Conservation (phyloP, 192 early-diverging fungal species). For the Gigaspora rosea region DNA sequence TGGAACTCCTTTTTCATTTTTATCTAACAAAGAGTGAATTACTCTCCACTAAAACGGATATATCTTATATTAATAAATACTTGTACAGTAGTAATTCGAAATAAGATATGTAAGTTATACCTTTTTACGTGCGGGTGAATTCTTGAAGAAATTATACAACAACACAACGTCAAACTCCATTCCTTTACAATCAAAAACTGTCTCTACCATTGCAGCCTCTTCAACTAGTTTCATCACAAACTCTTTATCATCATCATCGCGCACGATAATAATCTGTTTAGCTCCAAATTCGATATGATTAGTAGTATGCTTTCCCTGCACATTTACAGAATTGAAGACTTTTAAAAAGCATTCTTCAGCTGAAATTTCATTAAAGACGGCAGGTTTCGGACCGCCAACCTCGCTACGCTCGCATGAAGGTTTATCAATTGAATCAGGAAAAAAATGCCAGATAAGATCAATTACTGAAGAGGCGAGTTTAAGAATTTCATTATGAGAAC, state of each 20-base stretch:
- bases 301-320: neutral
- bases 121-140: neutral
- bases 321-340: neutral
- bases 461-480: neutral
- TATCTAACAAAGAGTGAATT: neutral
- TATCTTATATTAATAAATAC: neutral
- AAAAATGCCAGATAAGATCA: slow-evolving; percentile 5
- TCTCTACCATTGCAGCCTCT: no score
- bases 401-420: neutral
- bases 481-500: no score
- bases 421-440: slow-evolving; percentile 25
- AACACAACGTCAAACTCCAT: slow-evolving; percentile 25
- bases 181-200: neutral
- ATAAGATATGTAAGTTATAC: no score
- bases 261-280: no score
- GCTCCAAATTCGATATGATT: no score
- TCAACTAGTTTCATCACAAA: no score
- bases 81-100: no score
- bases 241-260: no score
- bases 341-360: neutral
- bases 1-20: slow-evolving; percentile 2
- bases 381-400: neutral
- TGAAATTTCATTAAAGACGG: neutral
- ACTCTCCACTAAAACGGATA: slow-evolving; percentile 15
- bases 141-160: slow-evolving; percentile 31